phyloP scores from a whole-genome alignment of 441 rosid genomes.

The Eutrema salsugineum region DNA sequence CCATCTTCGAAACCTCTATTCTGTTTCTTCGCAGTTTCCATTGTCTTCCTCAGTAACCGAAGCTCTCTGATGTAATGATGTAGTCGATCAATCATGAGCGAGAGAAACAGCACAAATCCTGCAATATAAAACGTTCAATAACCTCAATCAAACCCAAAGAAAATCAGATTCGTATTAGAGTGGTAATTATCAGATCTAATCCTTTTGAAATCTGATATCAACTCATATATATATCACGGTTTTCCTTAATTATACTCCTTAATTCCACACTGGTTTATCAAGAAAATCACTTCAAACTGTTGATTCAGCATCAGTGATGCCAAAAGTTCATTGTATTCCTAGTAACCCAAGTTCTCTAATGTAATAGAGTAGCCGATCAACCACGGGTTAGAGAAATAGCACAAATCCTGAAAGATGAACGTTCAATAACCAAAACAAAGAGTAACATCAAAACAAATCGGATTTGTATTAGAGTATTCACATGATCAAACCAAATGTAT shows the following conservation, averaged over 20 bases:
- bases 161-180: neutral
- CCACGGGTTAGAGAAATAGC: constrained; percentile 65
- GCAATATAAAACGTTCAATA: constrained; percentile 19
- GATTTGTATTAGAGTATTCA: neutral
- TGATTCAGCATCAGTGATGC: neutral
- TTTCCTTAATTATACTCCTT: neutral
- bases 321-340: constrained; percentile 48
- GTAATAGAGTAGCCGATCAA: constrained; percentile 76
- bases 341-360: constrained; percentile 58
- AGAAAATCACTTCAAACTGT: neutral
- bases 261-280: neutral
- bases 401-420: constrained; percentile 50
- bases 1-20: constrained; percentile 56
- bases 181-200: neutral
- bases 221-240: neutral
- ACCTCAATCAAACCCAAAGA: neutral
- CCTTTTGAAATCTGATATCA: neutral
- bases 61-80: constrained; percentile 93
- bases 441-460: neutral
- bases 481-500: neutral
- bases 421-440: neutral
- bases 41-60: constrained; percentile 63
- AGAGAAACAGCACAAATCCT: constrained; percentile 77
- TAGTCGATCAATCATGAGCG: constrained; percentile 79
- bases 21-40: constrained; percentile 76